Conservation (phyloP, 1,139 yeast species). For the Yamadazyma pseudoaaseri region DNA sequence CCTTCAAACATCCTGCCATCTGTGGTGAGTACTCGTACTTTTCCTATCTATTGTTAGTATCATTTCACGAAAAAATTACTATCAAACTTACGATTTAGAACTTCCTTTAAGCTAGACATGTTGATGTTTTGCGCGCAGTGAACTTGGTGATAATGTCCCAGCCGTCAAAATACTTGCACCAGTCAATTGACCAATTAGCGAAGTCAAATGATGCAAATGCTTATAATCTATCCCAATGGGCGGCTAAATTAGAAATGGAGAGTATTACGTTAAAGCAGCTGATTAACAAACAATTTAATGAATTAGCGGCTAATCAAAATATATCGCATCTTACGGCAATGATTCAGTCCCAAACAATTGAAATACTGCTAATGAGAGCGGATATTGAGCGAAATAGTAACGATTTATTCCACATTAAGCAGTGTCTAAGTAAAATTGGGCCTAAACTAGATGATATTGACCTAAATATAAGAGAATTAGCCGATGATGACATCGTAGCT, state of each 20-base stretch:
- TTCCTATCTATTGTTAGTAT: conserved; percentile 40
- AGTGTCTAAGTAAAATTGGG: neutral
- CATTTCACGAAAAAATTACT: neutral
- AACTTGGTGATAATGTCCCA: too few relatives aligned
- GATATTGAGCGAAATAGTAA: neutral
- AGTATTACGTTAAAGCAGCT: conserved; percentile 26
- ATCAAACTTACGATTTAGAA: conserved; percentile 36
- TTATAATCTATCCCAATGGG: conserved; percentile 19
- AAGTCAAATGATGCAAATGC: neutral
- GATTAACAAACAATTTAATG: conserved; percentile 6
- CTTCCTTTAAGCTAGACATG: conserved; percentile 40
- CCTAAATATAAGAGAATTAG: neutral
- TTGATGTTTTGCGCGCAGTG: conserved; percentile 1
- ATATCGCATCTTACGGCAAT: neutral
- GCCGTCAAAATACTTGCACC: too few relatives aligned
- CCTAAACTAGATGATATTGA: conserved; percentile 1
- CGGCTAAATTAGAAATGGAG: conserved; percentile 33
- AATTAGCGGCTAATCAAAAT: neutral
- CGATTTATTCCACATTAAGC: neutral
- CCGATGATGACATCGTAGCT: neutral
- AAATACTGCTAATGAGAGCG: neutral
- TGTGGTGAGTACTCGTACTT: conserved; percentile 74
- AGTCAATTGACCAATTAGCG: too few relatives aligned
- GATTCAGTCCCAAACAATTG: neutral
- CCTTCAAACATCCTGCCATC: conserved; percentile 81